Conservation (phyloP, 2,329 filamentous ascomycete genomes). For the Periconia digitata region DNA sequence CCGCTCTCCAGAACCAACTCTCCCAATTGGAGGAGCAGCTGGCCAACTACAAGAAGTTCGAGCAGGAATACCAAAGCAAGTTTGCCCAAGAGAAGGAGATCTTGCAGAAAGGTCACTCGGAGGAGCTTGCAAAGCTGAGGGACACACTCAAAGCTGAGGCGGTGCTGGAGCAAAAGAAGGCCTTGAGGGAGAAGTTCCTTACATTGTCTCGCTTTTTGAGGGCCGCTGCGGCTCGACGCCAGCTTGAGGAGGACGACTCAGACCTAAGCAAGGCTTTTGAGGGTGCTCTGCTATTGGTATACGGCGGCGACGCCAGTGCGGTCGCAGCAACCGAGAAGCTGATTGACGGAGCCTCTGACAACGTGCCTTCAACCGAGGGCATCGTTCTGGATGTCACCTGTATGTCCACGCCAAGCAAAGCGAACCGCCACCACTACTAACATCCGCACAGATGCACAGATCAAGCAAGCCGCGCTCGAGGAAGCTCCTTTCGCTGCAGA, state of each 20-base stretch:
- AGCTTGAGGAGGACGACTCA: slow-evolving; percentile 68
- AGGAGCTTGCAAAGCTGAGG: slow-evolving; percentile 58
- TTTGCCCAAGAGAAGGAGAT: slow-evolving; percentile 60
- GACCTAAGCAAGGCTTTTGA: slow-evolving; percentile 82
- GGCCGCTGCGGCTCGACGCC: slow-evolving; percentile 72
- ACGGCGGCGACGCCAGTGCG: slow-evolving; percentile 74
- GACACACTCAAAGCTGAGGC: slow-evolving; percentile 60
- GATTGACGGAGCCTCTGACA: slow-evolving; percentile 70
- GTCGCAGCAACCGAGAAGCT: slow-evolving; percentile 76
- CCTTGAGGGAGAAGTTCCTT: slow-evolving; percentile 64
- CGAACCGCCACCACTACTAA: slow-evolving; percentile 11
- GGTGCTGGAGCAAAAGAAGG: slow-evolving; percentile 49
- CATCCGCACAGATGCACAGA: slow-evolving; percentile 53
- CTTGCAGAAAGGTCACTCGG: slow-evolving; percentile 57
- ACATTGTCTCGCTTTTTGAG: slow-evolving; percentile 78
- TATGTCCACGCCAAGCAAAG: slow-evolving; percentile 50
- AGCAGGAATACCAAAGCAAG: slow-evolving; percentile 68
- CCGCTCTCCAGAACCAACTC: slow-evolving; percentile 67
- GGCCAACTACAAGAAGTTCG: slow-evolving; percentile 72
- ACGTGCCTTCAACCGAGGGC: slow-evolving; percentile 65
- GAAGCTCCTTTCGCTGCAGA: slow-evolving; percentile 58
- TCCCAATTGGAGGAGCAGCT: slow-evolving; percentile 74
- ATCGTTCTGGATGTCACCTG: slow-evolving; percentile 70
- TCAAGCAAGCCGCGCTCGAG: slow-evolving; percentile 55
- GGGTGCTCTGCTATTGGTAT: slow-evolving; percentile 75